Evolutionary conservation across 1,139 yeast species (phyloP).

Genomic region (Oligophagozyma castellii): DNA sequence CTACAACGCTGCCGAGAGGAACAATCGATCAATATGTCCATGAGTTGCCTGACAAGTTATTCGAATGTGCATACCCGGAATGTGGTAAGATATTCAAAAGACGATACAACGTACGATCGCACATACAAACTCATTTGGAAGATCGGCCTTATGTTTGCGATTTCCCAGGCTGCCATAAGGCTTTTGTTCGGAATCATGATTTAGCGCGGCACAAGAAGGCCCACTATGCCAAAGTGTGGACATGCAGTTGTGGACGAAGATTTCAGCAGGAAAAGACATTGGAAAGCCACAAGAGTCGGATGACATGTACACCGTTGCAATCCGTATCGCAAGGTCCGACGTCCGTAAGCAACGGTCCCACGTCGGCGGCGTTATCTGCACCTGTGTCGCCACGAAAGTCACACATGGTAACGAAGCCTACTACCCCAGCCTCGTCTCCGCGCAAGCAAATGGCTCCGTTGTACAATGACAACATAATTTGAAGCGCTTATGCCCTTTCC

Average conservation of each 20-base stretch:
- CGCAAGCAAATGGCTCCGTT: too few relatives aligned
- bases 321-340: too few relatives aligned
- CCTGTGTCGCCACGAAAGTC: too few relatives aligned
- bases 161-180: conserved; percentile 46
- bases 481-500: too few relatives aligned
- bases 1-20: conserved; percentile 79
- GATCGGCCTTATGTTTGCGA: conserved; percentile 77
- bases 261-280: conserved; percentile 84
- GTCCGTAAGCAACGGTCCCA: too few relatives aligned
- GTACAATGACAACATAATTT: too few relatives aligned
- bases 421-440: too few relatives aligned
- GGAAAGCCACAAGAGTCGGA: conserved; percentile 63
- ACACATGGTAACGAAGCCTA: too few relatives aligned
- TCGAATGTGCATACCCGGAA: conserved; percentile 58
- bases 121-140: conserved; percentile 88
- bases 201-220: conserved; percentile 80
- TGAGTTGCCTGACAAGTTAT: conserved; percentile 38
- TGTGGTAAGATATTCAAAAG: conserved; percentile 81
- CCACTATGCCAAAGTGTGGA: conserved; percentile 61
- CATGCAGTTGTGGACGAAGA: conserved; percentile 82
- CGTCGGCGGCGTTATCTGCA: too few relatives aligned
- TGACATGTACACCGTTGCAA: conserved; percentile 60
- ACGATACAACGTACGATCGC: conserved; percentile 85
- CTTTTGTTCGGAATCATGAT: conserved; percentile 83
- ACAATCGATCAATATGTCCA: conserved; percentile 75